phyloP scores from a whole-genome alignment of 768 basidiomycete species.

The Auricularia cornea region DNA sequence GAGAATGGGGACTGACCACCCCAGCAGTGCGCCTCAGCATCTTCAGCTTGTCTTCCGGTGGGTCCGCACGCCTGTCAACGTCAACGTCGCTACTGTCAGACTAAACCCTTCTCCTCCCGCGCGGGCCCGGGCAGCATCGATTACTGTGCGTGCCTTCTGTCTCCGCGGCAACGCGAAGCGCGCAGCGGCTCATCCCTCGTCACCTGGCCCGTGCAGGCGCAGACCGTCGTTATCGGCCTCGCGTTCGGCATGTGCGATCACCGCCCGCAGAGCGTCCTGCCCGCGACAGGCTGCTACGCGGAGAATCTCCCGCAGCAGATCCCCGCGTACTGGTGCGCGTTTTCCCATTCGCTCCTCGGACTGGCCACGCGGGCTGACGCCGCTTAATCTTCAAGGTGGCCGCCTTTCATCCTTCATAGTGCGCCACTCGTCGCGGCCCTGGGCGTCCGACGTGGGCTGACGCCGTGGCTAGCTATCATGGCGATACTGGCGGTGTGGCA shows the following conservation, averaged over 20 bases:
- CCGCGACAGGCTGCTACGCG: not conserved
- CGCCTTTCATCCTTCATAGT: not conserved
- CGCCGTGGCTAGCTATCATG: not conserved
- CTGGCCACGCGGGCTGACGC: not conserved
- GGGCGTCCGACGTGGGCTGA: not conserved
- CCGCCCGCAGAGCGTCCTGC: not conserved
- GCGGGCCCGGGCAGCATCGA: too few species aligned
- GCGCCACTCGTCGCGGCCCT: not conserved
- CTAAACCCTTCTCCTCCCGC: too few species aligned
- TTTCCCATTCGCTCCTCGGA: not conserved
- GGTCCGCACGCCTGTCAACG: too few species aligned
- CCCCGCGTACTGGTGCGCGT: not conserved
- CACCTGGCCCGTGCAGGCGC: not conserved
- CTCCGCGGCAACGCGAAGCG: too few species aligned
- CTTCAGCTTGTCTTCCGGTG: not conserved
- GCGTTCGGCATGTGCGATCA: not conserved
- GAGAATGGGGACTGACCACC: not conserved
- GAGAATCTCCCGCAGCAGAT: not conserved
- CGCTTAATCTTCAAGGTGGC: not conserved
- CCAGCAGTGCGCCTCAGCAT: not conserved
- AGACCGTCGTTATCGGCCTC: not conserved
- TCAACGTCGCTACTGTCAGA: too few species aligned
- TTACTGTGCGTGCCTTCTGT: too few species aligned
- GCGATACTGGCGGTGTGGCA: too few species aligned
- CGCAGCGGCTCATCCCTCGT: too few species aligned